Evolutionary conservation across 805 yeast species (phyloP).

Genomic region (Candida montana): DNA sequence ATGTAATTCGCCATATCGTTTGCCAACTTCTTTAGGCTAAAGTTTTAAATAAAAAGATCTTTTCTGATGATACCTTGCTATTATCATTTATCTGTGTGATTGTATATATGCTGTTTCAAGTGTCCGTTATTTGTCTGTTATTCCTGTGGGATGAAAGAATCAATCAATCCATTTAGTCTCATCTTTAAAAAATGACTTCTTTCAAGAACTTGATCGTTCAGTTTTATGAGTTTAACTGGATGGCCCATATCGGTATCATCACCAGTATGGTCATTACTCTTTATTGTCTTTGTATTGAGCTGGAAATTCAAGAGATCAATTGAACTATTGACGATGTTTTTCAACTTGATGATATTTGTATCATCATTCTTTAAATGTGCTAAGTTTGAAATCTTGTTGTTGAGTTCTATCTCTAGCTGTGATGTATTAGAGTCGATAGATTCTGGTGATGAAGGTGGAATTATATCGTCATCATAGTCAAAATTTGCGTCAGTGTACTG

Average conservation of each 20-base stretch:
- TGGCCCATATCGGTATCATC: too few relatives aligned
- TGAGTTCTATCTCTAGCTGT: conserved; percentile 20
- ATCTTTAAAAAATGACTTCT: conserved; percentile 11
- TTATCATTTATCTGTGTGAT: too few relatives aligned
- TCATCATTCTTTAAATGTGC: conserved; percentile 10
- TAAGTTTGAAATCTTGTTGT: conserved; percentile 11
- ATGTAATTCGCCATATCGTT: too few relatives aligned
- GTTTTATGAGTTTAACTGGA: conserved; percentile 11
- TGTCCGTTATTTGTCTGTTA: not conserved
- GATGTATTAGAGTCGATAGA: conserved; percentile 13
- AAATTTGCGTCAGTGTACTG: too few relatives aligned
- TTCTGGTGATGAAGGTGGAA: conserved; percentile 21
- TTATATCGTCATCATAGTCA: conserved; percentile 1
- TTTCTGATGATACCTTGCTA: too few relatives aligned
- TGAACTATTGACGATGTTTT: conserved; percentile 14
- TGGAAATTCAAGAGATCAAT: conserved; percentile 15
- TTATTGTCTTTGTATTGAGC: not conserved
- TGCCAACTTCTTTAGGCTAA: too few relatives aligned
- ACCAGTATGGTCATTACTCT: too few relatives aligned
- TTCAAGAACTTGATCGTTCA: conserved; percentile 9
- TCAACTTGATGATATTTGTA: conserved; percentile 15
- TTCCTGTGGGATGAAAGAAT: conserved; percentile 8
- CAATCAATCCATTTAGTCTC: conserved; percentile 12
- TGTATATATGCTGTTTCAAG: too few relatives aligned
- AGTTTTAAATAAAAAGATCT: too few relatives aligned